Conservation (phyloP, 805 yeast genomes). For the Wickerhamiella domercqiae region DNA sequence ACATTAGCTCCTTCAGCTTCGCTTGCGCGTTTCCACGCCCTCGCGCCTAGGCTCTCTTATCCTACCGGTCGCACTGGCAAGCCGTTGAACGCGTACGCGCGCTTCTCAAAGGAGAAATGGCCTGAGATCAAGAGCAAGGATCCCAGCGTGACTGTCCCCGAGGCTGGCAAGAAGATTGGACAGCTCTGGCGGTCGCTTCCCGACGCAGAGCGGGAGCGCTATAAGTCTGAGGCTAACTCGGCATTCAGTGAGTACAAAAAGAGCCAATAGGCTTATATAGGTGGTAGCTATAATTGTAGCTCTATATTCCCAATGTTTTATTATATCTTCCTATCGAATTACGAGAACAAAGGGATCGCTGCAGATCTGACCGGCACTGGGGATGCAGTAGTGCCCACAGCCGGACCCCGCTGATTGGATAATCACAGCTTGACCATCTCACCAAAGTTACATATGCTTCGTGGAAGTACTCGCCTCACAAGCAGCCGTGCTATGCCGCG, state of each 20-base stretch:
- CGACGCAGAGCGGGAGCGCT: constrained; percentile 36
- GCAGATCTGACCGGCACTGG: too few species aligned
- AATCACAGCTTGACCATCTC: too few species aligned
- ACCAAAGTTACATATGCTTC: too few species aligned
- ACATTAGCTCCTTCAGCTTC: too few species aligned
- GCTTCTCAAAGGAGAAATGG: constrained; percentile 92
- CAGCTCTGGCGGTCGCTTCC: constrained; percentile 86
- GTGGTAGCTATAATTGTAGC: too few species aligned
- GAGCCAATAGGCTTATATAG: too few species aligned
- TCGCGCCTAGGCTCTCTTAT: constrained; percentile 10
- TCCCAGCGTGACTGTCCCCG: constrained; percentile 82
- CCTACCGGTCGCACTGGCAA: constrained; percentile 15
- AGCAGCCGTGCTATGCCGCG: neutral
- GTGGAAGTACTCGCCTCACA: too few species aligned
- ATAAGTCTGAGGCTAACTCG: constrained; percentile 67
- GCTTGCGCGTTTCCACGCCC: constrained; percentile 11
- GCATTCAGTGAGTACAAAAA: constrained; percentile 25
- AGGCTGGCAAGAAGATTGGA: constrained; percentile 84
- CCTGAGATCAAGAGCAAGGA: constrained; percentile 82
- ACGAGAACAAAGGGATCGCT: too few species aligned
- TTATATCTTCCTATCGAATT: too few species aligned
- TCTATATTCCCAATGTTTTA: too few species aligned
- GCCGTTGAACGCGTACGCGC: constrained; percentile 92
- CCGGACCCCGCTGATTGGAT: too few species aligned
- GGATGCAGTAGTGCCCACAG: too few species aligned